These are phyloP conservation scores for Saturnispora gosingensis DNA, from an alignment of 805 yeast genomes.

Conservation along the genomic window DNA sequence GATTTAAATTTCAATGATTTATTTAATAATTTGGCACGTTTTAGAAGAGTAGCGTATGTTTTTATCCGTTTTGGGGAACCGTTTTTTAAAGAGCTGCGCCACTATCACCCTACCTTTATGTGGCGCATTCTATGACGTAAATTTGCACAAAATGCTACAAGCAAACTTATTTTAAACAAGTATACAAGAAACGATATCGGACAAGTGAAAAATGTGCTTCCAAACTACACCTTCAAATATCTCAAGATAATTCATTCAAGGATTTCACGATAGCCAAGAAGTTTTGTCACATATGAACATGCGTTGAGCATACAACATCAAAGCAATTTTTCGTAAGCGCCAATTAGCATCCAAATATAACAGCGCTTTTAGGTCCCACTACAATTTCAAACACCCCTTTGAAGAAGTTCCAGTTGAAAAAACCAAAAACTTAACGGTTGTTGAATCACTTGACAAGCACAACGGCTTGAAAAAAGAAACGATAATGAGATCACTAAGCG, in stretches of 20 bases:
- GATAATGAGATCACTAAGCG: constrained; percentile 3
- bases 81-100: neutral
- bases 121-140: neutral
- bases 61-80: neutral
- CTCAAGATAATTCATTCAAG: too few species aligned
- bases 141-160: neutral
- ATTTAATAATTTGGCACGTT: neutral
- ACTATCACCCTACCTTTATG: neutral
- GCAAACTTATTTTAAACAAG: too few species aligned
- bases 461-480: neutral
- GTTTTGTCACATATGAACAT: too few species aligned
- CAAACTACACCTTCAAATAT: too few species aligned
- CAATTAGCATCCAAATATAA: too few species aligned
- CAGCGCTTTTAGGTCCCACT: too few species aligned
- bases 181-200: neutral
- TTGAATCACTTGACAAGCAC: neutral
- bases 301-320: too few species aligned
- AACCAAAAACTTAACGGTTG: neutral
- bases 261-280: too few species aligned
- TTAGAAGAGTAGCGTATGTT: neutral
- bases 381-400: too few species aligned
- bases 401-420: too few species aligned
- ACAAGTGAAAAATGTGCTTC: too few species aligned
- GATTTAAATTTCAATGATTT: neutral
- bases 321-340: too few species aligned